Evolutionary conservation across 352 stramenopile genomes (phyloP), one percentile per base, ranked within the genome.

Genomic region (Hyaloperonospora arabidopsidis): DNA sequence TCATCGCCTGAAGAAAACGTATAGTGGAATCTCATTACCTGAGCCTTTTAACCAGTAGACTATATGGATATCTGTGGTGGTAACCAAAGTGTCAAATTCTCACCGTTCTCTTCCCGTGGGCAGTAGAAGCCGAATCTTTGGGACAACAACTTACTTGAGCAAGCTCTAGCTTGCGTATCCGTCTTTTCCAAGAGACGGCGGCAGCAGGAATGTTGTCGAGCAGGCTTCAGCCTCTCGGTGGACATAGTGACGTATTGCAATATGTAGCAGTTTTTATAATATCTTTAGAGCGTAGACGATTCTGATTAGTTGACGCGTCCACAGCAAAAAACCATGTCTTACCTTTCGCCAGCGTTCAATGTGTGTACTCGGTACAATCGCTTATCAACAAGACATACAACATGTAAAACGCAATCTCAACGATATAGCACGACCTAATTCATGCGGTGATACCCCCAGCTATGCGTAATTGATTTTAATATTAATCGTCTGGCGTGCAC

Each of bases 11-110:
- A 89, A 80, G 81, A 92, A 78, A 86, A 53, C 63, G 49, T 67
- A 75, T 73, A 82, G 75, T 86, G 83, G 80, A 93, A 93, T 93
- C 83, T 93, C 83, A 93, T 93, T 93, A 91, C 49, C 83, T 87
- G 83, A 93, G 83, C 79, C 79, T 79, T 68, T 74, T 39, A 54
- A 39, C n/a, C 48, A 40, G 8, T 5, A 25, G 10, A 38, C 4
- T 28, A 17, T 57, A 19, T 21, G 29, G 52, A 28, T 41, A 18
- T 36, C 29, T 22, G 51, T 36, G n/a, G 8, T 18, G 17, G 11
- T 15, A 87, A 87, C 83, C 83, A 93, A 93, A 87, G 80, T 88
- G 83, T 93, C 83, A 93, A 93, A 89, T 93, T 93, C 81, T 89
- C 77, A 63, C 68, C 68, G 74, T 68, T 70, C 71, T 64, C 41